phyloP scores from a whole-genome alignment of 495 filamentous ascomycete genomes.

The Darksidea phi region DNA sequence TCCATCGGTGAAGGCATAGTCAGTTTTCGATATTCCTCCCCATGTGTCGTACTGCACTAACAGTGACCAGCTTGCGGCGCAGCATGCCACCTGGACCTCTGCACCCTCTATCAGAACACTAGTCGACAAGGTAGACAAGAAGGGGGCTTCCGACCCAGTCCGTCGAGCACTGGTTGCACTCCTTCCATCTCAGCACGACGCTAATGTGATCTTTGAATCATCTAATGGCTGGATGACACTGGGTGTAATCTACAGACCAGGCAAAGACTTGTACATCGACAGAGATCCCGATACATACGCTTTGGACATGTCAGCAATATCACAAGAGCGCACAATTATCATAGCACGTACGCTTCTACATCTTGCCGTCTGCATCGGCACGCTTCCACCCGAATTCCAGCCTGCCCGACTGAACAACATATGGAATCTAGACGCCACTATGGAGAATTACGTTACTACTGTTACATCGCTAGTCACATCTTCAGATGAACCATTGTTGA shows the following conservation, averaged over 20 bases:
- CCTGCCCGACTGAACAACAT: conserved; percentile 2
- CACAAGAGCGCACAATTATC: conserved; percentile 16
- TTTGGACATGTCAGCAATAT: conserved; percentile 21
- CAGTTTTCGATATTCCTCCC: not conserved
- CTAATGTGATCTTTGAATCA: conserved; percentile 27
- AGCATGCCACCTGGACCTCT: conserved; percentile 14
- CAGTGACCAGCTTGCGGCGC: conserved; percentile 8
- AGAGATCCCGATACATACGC: conserved; percentile 21
- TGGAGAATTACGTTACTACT: conserved; percentile 25
- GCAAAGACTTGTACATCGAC: conserved; percentile 23
- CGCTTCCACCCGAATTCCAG: conserved; percentile 26
- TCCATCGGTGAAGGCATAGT: conserved; percentile 24
- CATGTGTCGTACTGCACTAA: conserved; percentile 2
- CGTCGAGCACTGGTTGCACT: conserved; percentile 22
- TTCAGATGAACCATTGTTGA: conserved; percentile 28
- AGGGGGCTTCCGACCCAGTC: not conserved
- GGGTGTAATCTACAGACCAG: conserved; percentile 17
- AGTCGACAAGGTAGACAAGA: conserved; percentile 11
- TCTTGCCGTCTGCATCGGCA: conserved; percentile 25
- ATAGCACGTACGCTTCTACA: conserved; percentile 30
- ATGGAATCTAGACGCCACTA: conserved; percentile 25
- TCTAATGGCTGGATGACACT: conserved; percentile 29
- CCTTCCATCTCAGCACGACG: conserved; percentile 27
- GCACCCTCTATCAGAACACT: conserved; percentile 26
- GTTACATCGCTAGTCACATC: conserved; percentile 26